phyloP scores from a whole-genome alignment of 257 asterid species.

The Plectranthus barbatus region DNA sequence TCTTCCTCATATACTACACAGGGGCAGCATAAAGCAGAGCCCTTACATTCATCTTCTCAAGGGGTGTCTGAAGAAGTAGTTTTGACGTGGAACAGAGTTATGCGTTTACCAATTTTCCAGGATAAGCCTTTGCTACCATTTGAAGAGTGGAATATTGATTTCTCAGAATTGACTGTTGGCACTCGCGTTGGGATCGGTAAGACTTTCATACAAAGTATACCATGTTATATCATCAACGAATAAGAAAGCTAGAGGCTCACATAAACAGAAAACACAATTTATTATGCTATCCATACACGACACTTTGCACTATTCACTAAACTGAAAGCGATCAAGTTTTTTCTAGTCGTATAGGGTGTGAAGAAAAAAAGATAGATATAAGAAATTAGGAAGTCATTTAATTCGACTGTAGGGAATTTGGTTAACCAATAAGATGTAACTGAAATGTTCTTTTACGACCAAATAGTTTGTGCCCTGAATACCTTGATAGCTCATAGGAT shows the following conservation, averaged over 20 bases:
- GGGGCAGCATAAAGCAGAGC: constrained; percentile 23
- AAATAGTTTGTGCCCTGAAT: background rate
- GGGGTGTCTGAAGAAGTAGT: constrained; percentile 42
- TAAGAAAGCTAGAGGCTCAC: background rate
- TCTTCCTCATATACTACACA: constrained; percentile 7
- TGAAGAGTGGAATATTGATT: constrained; percentile 90
- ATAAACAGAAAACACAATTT: too few species aligned
- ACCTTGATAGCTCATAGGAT: constrained; percentile 1
- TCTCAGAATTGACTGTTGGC: constrained; percentile 67
- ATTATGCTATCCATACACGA: background rate
- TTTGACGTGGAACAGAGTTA: constrained; percentile 65
- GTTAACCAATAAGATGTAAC: background rate
- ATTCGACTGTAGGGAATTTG: background rate
- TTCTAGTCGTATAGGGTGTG: background rate
- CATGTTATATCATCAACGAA: background rate
- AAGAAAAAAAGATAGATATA: background rate
- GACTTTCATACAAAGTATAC: background rate
- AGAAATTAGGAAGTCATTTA: background rate
- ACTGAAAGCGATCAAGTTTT: background rate
- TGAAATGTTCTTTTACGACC: background rate
- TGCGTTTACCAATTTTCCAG: constrained; percentile 58
- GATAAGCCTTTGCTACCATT: constrained; percentile 71
- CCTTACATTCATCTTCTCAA: constrained; percentile 75
- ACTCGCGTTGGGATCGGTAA: constrained; percentile 85
- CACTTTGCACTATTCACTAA: background rate